Evolutionary conservation across 768 basidiomycete species (phyloP).

Genomic region (Panellus pusillus): DNA sequence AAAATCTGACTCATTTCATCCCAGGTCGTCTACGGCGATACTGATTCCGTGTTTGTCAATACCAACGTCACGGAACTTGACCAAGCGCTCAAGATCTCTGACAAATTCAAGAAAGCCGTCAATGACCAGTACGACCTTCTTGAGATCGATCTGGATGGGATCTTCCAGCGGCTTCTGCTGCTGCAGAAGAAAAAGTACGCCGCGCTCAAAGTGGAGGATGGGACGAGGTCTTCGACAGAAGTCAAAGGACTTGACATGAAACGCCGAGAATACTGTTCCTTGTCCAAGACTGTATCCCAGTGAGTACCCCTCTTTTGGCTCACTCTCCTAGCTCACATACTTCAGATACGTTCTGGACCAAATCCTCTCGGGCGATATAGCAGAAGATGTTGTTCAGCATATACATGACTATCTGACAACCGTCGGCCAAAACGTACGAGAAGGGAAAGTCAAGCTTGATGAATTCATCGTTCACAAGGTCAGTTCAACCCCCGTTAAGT

Average conservation of each 20-base stretch:
- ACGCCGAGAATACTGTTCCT: constrained; percentile 87
- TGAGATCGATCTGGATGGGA: constrained; percentile 93
- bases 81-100: constrained; percentile 89
- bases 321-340: not conserved
- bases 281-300: constrained; percentile 94
- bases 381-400: constrained; percentile 84
- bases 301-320: constrained; percentile 39
- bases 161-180: constrained; percentile 89
- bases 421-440: constrained; percentile 76
- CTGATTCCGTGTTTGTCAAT: constrained; percentile 98
- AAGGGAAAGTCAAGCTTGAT: constrained; percentile 78
- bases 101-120: constrained; percentile 91
- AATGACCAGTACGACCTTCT: constrained; percentile 94
- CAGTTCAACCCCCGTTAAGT: constrained; percentile 12
- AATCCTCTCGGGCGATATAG: constrained; percentile 87
- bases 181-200: constrained; percentile 99
- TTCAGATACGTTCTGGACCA: constrained; percentile 86
- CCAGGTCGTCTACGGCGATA: constrained; percentile 98
- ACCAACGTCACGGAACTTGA: constrained; percentile 87
- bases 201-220: constrained; percentile 91
- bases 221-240: constrained; percentile 74
- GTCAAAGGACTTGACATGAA: constrained; percentile 99
- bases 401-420: constrained; percentile 89
- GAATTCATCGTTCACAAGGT: constrained; percentile 97
- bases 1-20: not conserved